A percentile compares a stretch with the other conserved stretches of the same genome.
Evolutionary conservation across 164 flowering plant species (phyloP).

Genomic region (Brasenia schreberi): DNA sequence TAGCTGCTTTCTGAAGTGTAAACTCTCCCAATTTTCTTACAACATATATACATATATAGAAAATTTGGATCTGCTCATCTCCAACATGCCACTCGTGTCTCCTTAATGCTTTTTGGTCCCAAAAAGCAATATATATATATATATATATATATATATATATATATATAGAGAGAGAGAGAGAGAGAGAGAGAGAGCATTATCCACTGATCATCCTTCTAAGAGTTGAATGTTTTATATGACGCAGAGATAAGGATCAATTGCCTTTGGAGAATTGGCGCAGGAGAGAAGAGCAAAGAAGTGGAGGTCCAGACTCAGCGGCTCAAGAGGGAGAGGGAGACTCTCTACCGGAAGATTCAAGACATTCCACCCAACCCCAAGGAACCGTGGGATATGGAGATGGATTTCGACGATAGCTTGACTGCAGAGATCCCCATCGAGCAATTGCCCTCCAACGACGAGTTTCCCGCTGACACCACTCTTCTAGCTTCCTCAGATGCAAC

Average conservation of each 20-base stretch:
- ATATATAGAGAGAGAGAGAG: no score
- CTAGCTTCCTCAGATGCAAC: slow-evolving; percentile 5
- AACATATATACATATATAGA: no score
- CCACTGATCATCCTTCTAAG: neutral
- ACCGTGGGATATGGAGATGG: slow-evolving; percentile 98
- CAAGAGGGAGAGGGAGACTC: slow-evolving; percentile 56
- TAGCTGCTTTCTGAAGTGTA: no score
- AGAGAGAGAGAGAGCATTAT: no score
- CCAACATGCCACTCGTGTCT: no score
- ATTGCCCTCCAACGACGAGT: slow-evolving; percentile 25
- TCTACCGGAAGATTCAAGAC: slow-evolving; percentile 34
- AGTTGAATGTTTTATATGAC: slow-evolving; percentile 10
- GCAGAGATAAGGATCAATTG: slow-evolving; percentile 51
- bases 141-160: no score
- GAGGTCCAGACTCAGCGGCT: slow-evolving; percentile 63
- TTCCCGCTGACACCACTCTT: slow-evolving; percentile 5
- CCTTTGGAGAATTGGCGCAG: slow-evolving; percentile 52
- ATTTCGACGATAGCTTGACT: slow-evolving; percentile 80
- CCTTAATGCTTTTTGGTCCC: no score
- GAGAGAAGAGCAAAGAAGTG: slow-evolving; percentile 81
- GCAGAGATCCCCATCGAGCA: slow-evolving; percentile 71
- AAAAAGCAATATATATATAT: no score
- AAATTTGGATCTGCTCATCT: no score
- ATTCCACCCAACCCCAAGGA: slow-evolving; percentile 74
- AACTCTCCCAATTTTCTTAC: no score